Percentiles rank a stretch among this genome's conserved stretches.
phyloP scores from a whole-genome alignment of 176 grass and related monocot genomes.

The Sorghum bicolor region DNA sequence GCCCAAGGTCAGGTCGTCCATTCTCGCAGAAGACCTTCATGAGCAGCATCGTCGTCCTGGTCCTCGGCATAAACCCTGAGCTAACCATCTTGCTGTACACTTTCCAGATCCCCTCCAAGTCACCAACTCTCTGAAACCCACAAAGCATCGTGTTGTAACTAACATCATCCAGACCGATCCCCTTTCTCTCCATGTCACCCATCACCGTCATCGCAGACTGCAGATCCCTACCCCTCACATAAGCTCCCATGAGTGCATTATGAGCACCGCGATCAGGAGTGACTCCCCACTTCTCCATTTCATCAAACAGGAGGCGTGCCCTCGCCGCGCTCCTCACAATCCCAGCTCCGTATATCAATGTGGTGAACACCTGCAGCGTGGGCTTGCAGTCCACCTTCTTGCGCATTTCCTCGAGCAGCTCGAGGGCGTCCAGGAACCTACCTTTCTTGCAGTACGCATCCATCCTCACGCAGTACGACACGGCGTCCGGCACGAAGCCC shows the following conservation, averaged over 20 bases:
- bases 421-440: slow-evolving; percentile 55
- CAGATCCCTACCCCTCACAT: slow-evolving; percentile 62
- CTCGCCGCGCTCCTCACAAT: slow-evolving; percentile 40
- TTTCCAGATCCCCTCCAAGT: slow-evolving; percentile 79
- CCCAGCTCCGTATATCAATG: slow-evolving; percentile 72
- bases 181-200: slow-evolving; percentile 64
- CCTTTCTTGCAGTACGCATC: slow-evolving; percentile 76
- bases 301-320: slow-evolving; percentile 64
- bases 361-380: slow-evolving; percentile 64
- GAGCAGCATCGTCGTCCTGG: slow-evolving; percentile 75
- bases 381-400: slow-evolving; percentile 46
- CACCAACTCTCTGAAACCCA: slow-evolving; percentile 59
- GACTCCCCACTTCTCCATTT: slow-evolving; percentile 59
- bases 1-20: slow-evolving; percentile 58
- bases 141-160: slow-evolving; percentile 82
- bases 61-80: slow-evolving; percentile 60
- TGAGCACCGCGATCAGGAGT: slow-evolving; percentile 55
- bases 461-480: slow-evolving; percentile 79
- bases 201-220: slow-evolving; percentile 53
- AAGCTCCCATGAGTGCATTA: slow-evolving; percentile 70
- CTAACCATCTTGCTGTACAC: slow-evolving; percentile 61
- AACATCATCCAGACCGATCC: slow-evolving; percentile 60
- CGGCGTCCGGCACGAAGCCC: slow-evolving; percentile 67
- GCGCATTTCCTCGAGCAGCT: slow-evolving; percentile 70
- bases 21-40: slow-evolving; percentile 88